Evolutionary conservation across 2,329 filamentous ascomycete species (phyloP).

Genomic region (Parasarocladium wereldwijsianum): DNA sequence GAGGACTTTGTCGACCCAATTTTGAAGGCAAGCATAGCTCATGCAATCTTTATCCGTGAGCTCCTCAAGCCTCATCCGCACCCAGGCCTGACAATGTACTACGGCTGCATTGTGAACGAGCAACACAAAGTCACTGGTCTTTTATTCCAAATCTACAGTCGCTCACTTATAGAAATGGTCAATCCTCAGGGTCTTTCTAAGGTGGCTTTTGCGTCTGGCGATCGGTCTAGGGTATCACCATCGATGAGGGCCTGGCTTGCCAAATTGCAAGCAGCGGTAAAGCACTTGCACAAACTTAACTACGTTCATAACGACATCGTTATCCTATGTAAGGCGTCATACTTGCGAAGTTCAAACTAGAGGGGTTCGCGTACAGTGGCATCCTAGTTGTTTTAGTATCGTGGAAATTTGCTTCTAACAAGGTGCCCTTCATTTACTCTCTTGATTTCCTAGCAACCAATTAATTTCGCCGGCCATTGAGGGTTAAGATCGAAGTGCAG

Average conservation of each 20-base stretch:
- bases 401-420: too few relatives aligned
- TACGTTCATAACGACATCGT: too few relatives aligned
- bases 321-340: too few relatives aligned
- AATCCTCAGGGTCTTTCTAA: not conserved
- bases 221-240: not conserved
- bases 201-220: not conserved
- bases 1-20: not conserved
- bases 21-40: conserved; percentile 1
- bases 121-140: not conserved
- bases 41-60: conserved; percentile 1
- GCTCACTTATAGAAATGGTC: not conserved
- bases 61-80: conserved; percentile 1
- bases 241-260: not conserved
- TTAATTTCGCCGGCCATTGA: too few relatives aligned
- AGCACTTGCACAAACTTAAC: not conserved
- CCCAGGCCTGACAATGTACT: conserved; percentile 1
- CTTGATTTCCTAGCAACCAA: too few relatives aligned
- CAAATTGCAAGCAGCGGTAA: not conserved
- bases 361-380: too few relatives aligned
- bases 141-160: not conserved
- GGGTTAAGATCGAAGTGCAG: too few relatives aligned
- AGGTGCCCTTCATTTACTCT: too few relatives aligned
- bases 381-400: too few relatives aligned
- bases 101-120: not conserved
- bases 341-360: too few relatives aligned